Conservation (phyloP, 2,329 filamentous ascomycete species). For the Sarocladiaceae sp. region DNA sequence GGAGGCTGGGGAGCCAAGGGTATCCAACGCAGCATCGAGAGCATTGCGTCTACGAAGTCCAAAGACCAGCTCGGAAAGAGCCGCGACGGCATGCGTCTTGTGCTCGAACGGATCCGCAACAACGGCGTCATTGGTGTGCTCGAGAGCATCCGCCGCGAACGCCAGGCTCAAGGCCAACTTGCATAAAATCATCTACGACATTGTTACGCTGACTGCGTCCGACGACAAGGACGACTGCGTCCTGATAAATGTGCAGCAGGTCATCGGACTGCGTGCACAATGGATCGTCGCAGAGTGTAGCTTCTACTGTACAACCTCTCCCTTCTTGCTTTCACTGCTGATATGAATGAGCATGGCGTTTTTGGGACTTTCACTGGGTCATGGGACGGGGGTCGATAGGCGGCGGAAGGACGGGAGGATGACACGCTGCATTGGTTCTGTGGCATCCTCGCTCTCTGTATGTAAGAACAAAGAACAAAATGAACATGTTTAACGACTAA, state of each 20-base stretch:
- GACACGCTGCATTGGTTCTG: conserved; percentile 1
- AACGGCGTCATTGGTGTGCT: conserved; percentile 52
- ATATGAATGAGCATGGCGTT: conserved; percentile 5
- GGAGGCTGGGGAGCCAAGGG: conserved; percentile 59
- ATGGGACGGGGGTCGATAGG: not conserved
- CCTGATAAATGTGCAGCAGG: too few species aligned
- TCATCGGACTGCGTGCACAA: not conserved
- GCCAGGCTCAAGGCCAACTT: conserved; percentile 17
- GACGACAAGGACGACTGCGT: conserved; percentile 13
- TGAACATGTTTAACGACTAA: not conserved
- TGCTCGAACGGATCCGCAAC: conserved; percentile 62
- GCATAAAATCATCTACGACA: not conserved
- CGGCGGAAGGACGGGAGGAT: conserved; percentile 1
- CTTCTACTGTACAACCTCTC: conserved; percentile 6
- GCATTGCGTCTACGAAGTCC: conserved; percentile 69
- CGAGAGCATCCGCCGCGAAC: conserved; percentile 45
- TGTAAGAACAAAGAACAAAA: conserved; percentile 1
- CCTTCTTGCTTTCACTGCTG: too few species aligned
- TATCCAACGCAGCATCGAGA: conserved; percentile 75
- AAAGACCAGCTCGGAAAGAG: conserved; percentile 74
- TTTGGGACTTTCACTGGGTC: not conserved
- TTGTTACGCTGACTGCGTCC: not conserved
- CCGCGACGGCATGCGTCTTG: conserved; percentile 75
- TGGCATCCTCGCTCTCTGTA: conserved; percentile 8
- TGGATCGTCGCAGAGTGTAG: not conserved